Conservation (phyloP, 1,284 basidiomycete species). For the Apiotrichum mycotoxinovorans region DNA sequence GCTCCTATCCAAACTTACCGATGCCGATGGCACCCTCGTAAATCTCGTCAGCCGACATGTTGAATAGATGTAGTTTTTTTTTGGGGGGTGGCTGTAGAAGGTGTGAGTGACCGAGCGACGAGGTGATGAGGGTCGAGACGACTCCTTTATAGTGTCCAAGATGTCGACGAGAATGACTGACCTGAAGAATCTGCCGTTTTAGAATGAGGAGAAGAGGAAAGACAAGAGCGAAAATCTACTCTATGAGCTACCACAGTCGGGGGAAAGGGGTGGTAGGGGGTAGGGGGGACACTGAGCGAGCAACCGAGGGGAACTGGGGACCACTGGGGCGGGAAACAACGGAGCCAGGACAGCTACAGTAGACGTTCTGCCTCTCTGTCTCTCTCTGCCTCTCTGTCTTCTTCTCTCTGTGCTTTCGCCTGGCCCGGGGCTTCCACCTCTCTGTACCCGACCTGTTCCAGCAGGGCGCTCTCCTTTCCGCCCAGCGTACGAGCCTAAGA, state of each 20-base stretch:
- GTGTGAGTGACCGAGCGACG: background rate
- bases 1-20: constrained; percentile 51
- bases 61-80: constrained; percentile 31
- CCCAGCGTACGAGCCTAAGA: too few species aligned
- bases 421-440: too few species aligned
- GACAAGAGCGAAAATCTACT: constrained; percentile 1
- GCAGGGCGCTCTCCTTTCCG: too few species aligned
- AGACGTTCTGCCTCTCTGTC: too few species aligned
- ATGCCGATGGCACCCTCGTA: constrained; percentile 97
- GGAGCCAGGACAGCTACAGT: too few species aligned
- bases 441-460: too few species aligned
- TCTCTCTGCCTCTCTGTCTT: too few species aligned
- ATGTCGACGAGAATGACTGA: constrained; percentile 3
- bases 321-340: too few species aligned
- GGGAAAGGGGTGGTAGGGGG: background rate
- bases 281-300: background rate
- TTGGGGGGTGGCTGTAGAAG: constrained; percentile 11
- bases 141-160: background rate
- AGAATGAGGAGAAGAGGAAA: constrained; percentile 14
- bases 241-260: background rate
- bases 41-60: constrained; percentile 83
- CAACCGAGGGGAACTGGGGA: background rate
- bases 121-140: background rate
- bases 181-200: constrained; percentile 25
- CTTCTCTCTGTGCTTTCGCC: too few species aligned